Conservation (phyloP, 1,284 basidiomycete genomes). For the Inonotus obliquus region DNA sequence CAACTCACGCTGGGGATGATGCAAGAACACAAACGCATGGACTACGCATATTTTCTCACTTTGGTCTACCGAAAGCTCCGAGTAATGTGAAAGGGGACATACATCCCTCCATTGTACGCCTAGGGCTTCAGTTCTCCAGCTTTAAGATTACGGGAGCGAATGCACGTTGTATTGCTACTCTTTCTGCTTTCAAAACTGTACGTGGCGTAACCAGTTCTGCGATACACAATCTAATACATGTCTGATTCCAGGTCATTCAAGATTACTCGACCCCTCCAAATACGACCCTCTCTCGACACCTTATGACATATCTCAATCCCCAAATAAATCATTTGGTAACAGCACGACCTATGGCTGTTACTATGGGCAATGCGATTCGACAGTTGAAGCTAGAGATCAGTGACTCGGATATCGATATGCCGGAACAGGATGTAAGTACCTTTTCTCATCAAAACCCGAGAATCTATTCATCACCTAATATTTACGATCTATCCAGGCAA, state of each 20-base stretch:
- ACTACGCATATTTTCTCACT: conserved; percentile 77
- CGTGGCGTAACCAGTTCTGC: conserved; percentile 24
- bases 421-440: conserved; percentile 80
- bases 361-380: conserved; percentile 91
- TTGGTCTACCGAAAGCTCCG: conserved; percentile 65
- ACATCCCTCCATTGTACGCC: conserved; percentile 72
- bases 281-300: conserved; percentile 79
- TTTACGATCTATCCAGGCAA: conserved; percentile 55
- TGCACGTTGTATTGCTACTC: conserved; percentile 83
- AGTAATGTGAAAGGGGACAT: conserved; percentile 65
- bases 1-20: conserved; percentile 25
- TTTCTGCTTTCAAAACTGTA: conserved; percentile 81
- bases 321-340: conserved; percentile 89
- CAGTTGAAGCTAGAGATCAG: conserved; percentile 97
- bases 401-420: conserved; percentile 84
- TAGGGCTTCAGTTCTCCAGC: conserved; percentile 78
- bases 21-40: conserved; percentile 41
- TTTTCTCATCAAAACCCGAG: no score
- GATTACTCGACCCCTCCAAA: conserved; percentile 81
- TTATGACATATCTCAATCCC: conserved; percentile 83
- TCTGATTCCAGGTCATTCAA: conserved; percentile 66
- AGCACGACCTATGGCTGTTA: conserved; percentile 89
- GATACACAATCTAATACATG: conserved; percentile 7
- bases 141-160: conserved; percentile 87
- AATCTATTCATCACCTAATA: conserved; percentile 4